Evolutionary conservation across 371 early-diverging fungal species (phyloP).

Genomic region (Mortierella polycephala): DNA sequence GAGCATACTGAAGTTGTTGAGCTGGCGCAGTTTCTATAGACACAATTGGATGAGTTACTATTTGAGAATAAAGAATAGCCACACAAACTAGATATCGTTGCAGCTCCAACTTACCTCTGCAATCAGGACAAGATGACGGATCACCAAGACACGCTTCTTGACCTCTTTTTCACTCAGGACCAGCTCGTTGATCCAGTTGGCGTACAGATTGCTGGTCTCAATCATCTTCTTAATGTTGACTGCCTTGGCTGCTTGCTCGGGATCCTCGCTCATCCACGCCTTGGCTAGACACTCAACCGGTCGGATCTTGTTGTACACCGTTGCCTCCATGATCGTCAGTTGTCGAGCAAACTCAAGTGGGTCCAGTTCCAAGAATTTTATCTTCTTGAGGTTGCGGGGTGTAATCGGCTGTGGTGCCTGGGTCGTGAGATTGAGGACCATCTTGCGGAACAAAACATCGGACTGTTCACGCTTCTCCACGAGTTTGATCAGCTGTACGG

Average conservation of each 20-base stretch:
- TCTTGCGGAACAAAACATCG: slow-evolving; percentile 65
- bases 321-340: slow-evolving; percentile 90
- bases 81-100: too few relatives aligned
- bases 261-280: slow-evolving; percentile 85
- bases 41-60: too few relatives aligned
- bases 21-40: slow-evolving; percentile 63
- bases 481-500: slow-evolving; percentile 74
- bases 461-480: slow-evolving; percentile 76
- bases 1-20: slow-evolving; percentile 94
- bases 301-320: slow-evolving; percentile 82
- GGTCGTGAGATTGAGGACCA: slow-evolving; percentile 72
- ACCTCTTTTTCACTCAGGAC: slow-evolving; percentile 85
- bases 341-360: slow-evolving; percentile 95
- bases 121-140: slow-evolving; percentile 89
- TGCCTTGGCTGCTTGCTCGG: slow-evolving; percentile 65
- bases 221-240: slow-evolving; percentile 84
- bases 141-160: slow-evolving; percentile 77
- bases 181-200: slow-evolving; percentile 90
- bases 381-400: slow-evolving; percentile 72
- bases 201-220: slow-evolving; percentile 76
- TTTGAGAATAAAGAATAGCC: not conserved
- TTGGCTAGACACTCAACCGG: slow-evolving; percentile 91
- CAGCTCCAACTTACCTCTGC: slow-evolving; percentile 65
- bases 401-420: slow-evolving; percentile 76
- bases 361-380: slow-evolving; percentile 87